Evolutionary conservation across 441 rosid species (phyloP).

Genomic region (Jatropha podagrica): DNA sequence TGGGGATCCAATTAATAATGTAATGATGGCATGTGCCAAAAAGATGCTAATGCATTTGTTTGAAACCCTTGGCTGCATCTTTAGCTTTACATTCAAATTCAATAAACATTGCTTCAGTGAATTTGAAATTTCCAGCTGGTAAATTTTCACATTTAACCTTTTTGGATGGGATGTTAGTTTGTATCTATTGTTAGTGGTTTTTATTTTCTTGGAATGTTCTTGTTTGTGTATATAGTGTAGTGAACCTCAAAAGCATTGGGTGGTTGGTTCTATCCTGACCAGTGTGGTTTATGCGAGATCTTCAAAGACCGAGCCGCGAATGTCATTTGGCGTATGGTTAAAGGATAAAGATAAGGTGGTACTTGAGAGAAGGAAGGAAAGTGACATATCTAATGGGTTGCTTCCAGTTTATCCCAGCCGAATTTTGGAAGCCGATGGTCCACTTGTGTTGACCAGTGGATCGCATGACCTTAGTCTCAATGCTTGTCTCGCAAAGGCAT

Average conservation of each 20-base stretch:
- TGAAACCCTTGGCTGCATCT: not conserved
- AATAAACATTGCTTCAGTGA: not conserved
- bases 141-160: not conserved
- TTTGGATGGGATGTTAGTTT: not conserved
- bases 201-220: not conserved
- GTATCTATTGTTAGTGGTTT: not conserved
- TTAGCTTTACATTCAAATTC: not conserved
- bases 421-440: not conserved
- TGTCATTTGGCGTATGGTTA: conserved; percentile 7
- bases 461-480: not conserved
- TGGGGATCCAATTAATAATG: not conserved
- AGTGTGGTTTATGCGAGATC: no score
- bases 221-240: not conserved
- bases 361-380: not conserved
- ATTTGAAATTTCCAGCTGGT: no score
- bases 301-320: not conserved
- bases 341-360: not conserved
- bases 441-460: not conserved
- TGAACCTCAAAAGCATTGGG: not conserved
- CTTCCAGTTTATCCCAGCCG: conserved; percentile 11
- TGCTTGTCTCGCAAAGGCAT: not conserved
- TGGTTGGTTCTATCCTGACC: not conserved
- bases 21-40: conserved; percentile 15
- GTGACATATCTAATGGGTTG: not conserved
- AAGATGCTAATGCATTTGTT: conserved; percentile 6